Evolutionary conservation across 495 filamentous ascomycete genomes (phyloP).

Genomic region (Aspergillus haitiensis): DNA sequence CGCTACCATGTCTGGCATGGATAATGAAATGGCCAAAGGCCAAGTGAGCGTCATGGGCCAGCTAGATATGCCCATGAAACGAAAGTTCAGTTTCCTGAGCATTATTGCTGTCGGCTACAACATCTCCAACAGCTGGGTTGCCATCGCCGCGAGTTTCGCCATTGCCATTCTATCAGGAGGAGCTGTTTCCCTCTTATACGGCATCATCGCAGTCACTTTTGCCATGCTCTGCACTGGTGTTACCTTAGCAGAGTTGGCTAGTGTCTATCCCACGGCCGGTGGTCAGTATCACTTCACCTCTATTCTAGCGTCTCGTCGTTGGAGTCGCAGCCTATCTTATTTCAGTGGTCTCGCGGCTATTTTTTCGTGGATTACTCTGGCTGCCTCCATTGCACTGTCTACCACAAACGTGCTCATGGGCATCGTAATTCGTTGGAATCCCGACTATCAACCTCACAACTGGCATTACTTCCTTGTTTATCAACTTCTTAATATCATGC

Average conservation of each 20-base stretch:
- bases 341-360: constrained; percentile 31
- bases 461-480: constrained; percentile 46
- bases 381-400: constrained; percentile 27
- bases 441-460: constrained; percentile 25
- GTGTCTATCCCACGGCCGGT: constrained; percentile 53
- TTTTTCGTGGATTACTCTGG: constrained; percentile 33
- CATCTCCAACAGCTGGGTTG: constrained; percentile 36
- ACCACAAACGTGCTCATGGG: constrained; percentile 29
- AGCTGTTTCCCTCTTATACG: constrained; percentile 34
- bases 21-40: constrained; percentile 25
- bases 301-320: constrained; percentile 29
- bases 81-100: constrained; percentile 28
- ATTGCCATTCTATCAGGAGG: constrained; percentile 37
- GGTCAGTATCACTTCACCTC: constrained; percentile 49
- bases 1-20: constrained; percentile 2
- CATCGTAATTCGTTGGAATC: constrained; percentile 31
- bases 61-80: constrained; percentile 24
- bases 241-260: constrained; percentile 51
- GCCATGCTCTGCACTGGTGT: constrained; percentile 40
- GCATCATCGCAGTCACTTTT: constrained; percentile 29
- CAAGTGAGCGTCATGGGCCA: constrained; percentile 23
- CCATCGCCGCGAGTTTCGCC: constrained; percentile 32
- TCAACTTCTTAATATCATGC: constrained; percentile 33
- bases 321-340: constrained; percentile 30
- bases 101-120: constrained; percentile 40